Evolutionary conservation across 768 basidiomycete genomes (phyloP).

Genomic region (Leccinum barrowsii): DNA sequence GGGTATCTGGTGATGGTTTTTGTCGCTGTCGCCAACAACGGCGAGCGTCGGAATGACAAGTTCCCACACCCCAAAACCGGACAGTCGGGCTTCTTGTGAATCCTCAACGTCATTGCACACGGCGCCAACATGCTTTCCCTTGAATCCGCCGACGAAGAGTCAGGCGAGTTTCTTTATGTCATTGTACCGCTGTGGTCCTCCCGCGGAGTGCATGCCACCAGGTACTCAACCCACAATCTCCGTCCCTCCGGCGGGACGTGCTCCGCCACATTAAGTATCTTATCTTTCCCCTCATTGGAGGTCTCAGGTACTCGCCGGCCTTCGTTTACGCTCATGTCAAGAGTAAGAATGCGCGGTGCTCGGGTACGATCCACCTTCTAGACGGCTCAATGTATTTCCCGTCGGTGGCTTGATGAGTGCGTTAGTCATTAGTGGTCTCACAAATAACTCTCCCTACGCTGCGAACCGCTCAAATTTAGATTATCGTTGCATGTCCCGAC

Average conservation of each 20-base stretch:
- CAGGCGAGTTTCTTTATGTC: not conserved
- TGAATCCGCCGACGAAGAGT: not conserved
- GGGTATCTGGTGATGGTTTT: not conserved
- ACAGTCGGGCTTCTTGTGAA: not conserved
- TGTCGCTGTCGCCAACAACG: slow-evolving; percentile 19
- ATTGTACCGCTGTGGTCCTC: not conserved
- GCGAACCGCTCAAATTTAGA: not conserved
- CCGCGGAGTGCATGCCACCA: not conserved
- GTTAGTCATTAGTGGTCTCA: not conserved
- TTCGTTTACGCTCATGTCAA: not conserved
- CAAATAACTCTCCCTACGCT: not conserved
- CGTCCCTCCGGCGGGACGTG: not conserved
- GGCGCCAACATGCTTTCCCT: too few species aligned
- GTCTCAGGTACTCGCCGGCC: not conserved
- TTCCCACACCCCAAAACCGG: slow-evolving; percentile 19
- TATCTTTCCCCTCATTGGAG: not conserved
- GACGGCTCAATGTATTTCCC: not conserved
- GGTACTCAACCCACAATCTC: not conserved
- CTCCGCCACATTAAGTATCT: not conserved
- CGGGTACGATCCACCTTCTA: not conserved
- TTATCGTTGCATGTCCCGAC: not conserved
- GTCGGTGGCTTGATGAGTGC: not conserved
- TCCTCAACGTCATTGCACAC: too few species aligned
- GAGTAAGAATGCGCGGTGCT: not conserved
- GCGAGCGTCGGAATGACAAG: slow-evolving; percentile 8